These are phyloP conservation scores for Glaciozyma martinii DNA, from an alignment of 768 basidiomycete species.

Conservation along the genomic window DNA sequence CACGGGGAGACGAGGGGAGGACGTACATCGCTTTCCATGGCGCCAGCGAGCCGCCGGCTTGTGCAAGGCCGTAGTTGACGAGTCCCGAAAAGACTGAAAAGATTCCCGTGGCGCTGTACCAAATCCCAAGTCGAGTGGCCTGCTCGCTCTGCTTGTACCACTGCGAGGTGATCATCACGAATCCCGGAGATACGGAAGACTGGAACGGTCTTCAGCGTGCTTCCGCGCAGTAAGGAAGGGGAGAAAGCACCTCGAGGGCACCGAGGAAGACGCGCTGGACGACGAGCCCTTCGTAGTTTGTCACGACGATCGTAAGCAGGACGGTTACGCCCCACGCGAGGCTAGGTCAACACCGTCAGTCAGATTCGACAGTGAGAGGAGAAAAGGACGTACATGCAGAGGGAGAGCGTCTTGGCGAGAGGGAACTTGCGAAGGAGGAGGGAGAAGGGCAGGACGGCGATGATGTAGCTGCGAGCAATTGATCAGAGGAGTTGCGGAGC, in stretches of 20 bases:
- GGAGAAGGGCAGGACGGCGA: conserved; percentile 21
- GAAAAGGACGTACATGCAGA: conserved; percentile 8
- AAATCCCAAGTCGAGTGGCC: conserved; percentile 39
- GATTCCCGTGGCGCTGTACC: conserved; percentile 38
- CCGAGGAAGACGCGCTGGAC: conserved; percentile 30
- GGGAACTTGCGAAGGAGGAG: conserved; percentile 17
- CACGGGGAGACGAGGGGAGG: background rate
- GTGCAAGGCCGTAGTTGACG: conserved; percentile 41
- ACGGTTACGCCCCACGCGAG: background rate
- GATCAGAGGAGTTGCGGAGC: background rate
- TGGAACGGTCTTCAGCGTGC: background rate
- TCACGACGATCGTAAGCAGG: conserved; percentile 20
- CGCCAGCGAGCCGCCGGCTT: conserved; percentile 26
- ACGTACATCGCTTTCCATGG: conserved; percentile 39
- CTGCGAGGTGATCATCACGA: conserved; percentile 39
- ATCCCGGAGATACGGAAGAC: conserved; percentile 36
- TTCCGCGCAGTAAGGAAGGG: background rate
- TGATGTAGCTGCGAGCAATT: conserved; percentile 6
- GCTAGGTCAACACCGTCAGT: background rate
- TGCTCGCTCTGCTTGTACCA: conserved; percentile 39
- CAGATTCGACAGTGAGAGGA: background rate
- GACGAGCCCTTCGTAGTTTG: conserved; percentile 21
- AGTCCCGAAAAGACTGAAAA: conserved; percentile 40
- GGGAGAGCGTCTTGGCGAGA: conserved; percentile 12
- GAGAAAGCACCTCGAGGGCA: conserved; percentile 12